Evolutionary conservation across 257 asterid species (phyloP).

Genomic region (Solanum sejunctum): DNA sequence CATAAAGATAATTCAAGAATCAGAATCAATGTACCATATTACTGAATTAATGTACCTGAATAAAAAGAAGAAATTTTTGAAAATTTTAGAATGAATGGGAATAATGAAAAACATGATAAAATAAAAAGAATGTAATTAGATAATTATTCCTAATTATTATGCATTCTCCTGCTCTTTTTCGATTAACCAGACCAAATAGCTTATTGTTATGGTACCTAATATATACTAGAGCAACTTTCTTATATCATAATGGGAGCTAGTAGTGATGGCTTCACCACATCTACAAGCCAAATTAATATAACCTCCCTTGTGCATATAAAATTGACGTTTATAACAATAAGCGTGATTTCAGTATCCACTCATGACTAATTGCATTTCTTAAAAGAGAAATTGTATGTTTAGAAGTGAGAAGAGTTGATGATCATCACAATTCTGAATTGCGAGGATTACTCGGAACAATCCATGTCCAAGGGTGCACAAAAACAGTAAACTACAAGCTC

Average conservation of each 20-base stretch:
- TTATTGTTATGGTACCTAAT: not conserved
- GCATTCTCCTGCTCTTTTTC: not conserved
- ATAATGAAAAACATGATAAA: too few relatives aligned
- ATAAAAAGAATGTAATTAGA: too few relatives aligned
- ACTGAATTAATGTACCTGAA: too few relatives aligned
- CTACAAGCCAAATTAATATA: not conserved
- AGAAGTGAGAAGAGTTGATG: not conserved
- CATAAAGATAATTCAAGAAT: too few relatives aligned
- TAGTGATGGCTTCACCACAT: not conserved
- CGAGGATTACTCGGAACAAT: not conserved
- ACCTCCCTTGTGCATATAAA: not conserved
- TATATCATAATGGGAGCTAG: not conserved
- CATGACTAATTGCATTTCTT: not conserved
- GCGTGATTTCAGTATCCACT: not conserved
- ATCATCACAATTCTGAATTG: not conserved
- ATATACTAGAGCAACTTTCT: not conserved
- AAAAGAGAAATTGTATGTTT: not conserved
- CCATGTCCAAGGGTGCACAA: not conserved
- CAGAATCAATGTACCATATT: too few relatives aligned
- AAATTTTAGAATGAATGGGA: too few relatives aligned
- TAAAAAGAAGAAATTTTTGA: too few relatives aligned
- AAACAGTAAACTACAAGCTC: not conserved
- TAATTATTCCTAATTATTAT: too few relatives aligned
- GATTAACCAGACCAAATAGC: not conserved
- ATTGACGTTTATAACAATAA: not conserved